Conservation (phyloP, 1,284 basidiomycete genomes). For the Quambalaria eucalypti region DNA sequence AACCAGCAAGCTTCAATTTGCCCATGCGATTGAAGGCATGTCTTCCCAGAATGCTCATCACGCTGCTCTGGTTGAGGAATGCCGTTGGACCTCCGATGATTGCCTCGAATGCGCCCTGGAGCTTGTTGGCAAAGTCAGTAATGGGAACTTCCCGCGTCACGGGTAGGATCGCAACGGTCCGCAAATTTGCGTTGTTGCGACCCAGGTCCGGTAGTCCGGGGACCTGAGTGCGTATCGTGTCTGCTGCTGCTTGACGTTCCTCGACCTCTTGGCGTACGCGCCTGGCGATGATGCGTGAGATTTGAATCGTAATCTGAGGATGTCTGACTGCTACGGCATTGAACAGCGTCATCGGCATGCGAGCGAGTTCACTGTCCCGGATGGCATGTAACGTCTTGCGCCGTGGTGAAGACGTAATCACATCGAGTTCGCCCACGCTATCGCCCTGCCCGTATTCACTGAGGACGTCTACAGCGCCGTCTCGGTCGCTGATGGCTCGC, state of each 20-base stretch:
- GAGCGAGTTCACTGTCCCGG: slow-evolving; percentile 91
- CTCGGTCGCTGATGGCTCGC: slow-evolving; percentile 61
- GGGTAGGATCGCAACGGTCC: slow-evolving; percentile 73
- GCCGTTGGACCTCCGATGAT: slow-evolving; percentile 35
- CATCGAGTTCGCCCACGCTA: slow-evolving; percentile 73
- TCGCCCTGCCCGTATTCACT: slow-evolving; percentile 87
- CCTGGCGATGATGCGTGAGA: slow-evolving; percentile 84
- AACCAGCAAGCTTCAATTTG: slow-evolving; percentile 44
- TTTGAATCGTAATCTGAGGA: slow-evolving; percentile 90
- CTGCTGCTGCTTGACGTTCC: slow-evolving; percentile 17
- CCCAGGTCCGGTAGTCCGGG: slow-evolving; percentile 49
- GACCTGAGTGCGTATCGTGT: slow-evolving; percentile 22
- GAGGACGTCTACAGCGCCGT: slow-evolving; percentile 65
- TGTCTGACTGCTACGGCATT: slow-evolving; percentile 76
- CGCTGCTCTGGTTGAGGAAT: slow-evolving; percentile 41
- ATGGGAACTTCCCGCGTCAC: slow-evolving; percentile 51
- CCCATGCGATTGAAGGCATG: slow-evolving; percentile 46
- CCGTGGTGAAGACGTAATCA: slow-evolving; percentile 82
- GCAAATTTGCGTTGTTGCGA: slow-evolving; percentile 79
- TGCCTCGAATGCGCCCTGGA: slow-evolving; percentile 38
- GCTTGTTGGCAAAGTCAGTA: slow-evolving; percentile 37
- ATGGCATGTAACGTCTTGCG: slow-evolving; percentile 92
- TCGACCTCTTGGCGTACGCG: slow-evolving; percentile 71
- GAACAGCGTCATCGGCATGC: slow-evolving; percentile 94
- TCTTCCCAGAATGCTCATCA: slow-evolving; percentile 42